Conservation (phyloP, 106 monocot genomes). For the Agapanthus africanus region DNA sequence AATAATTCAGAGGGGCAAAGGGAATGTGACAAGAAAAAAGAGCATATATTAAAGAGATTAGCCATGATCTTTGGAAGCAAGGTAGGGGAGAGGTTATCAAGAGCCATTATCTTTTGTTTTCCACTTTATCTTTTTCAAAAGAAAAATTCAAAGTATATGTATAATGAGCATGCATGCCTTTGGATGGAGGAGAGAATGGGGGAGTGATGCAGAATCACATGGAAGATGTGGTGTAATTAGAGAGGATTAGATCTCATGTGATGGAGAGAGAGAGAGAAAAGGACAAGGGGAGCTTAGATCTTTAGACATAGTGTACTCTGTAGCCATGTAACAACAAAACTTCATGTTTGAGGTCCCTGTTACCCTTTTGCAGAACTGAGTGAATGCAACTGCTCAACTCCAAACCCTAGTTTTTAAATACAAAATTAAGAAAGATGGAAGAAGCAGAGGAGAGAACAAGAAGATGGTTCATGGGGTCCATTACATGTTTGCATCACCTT, state of each 20-base stretch:
- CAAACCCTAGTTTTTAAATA: neutral
- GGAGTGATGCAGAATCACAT: neutral
- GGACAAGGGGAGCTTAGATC: neutral
- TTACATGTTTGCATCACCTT: too few species aligned
- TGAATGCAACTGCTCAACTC: neutral
- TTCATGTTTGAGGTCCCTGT: neutral
- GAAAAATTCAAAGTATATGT: neutral
- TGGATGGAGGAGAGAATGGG: too few species aligned
- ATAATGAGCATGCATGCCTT: constrained; percentile 1
- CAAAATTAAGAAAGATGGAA: neutral
- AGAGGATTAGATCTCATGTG: constrained; percentile 8
- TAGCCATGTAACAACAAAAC: neutral
- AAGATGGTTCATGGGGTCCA: too few species aligned
- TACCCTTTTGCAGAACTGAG: neutral
- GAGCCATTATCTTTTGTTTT: neutral
- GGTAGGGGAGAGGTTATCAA: neutral
- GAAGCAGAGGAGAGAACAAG: neutral
- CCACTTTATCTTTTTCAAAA: neutral
- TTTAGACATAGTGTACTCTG: neutral
- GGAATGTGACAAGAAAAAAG: too few species aligned
- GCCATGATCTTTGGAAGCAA: neutral
- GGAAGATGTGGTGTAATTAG: constrained; percentile 2
- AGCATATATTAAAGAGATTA: too few species aligned
- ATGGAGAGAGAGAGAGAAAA: neutral
- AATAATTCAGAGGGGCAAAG: too few species aligned